Evolutionary conservation across 345 rosid species (phyloP).

Genomic region (Raphanus raphanistrum): DNA sequence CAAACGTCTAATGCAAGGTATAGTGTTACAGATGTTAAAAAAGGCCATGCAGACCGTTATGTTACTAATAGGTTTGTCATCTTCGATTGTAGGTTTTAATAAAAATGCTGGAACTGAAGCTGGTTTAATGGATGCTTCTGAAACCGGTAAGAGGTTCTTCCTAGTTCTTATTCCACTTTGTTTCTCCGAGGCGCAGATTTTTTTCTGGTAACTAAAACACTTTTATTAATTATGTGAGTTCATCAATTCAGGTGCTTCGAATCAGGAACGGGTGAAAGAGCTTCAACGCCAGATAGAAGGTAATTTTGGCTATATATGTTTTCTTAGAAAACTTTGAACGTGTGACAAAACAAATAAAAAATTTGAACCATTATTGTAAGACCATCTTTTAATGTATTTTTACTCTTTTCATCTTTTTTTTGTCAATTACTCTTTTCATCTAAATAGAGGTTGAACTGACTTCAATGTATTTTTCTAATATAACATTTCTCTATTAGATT

Average conservation of each 20-base stretch:
- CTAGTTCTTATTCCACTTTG: neutral
- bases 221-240: neutral
- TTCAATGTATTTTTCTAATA: neutral
- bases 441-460: neutral
- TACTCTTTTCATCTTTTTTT: too few relatives aligned
- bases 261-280: neutral
- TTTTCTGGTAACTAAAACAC: neutral
- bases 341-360: too few relatives aligned
- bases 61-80: neutral
- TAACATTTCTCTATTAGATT: too few relatives aligned
- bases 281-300: neutral
- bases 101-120: neutral
- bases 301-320: neutral
- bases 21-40: neutral
- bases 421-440: too few relatives aligned
- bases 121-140: neutral
- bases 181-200: neutral
- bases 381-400: too few relatives aligned
- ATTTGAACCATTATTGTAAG: too few relatives aligned
- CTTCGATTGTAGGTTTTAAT: neutral
- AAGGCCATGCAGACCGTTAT: too few relatives aligned
- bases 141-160: neutral
- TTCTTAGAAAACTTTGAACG: neutral
- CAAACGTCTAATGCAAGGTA: neutral
- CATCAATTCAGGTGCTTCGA: neutral